Evolutionary conservation across 1,284 basidiomycete genomes (phyloP), one percentile per base, ranked within the genome.

Genomic region (Pseudozyma thailandica): DNA sequence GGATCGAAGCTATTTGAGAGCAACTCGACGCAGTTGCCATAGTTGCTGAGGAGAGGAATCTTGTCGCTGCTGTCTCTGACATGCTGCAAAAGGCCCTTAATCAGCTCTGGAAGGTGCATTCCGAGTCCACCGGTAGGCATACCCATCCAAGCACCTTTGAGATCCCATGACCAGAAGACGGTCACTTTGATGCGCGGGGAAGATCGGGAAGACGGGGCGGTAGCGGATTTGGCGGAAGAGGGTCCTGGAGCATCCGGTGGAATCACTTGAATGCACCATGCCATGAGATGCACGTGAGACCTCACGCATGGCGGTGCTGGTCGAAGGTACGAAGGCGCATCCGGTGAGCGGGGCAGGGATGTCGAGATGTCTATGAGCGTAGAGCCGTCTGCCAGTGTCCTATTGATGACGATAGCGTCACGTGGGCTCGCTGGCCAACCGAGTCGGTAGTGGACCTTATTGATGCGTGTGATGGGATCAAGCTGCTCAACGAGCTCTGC

Each of bases 91-190:
- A 97, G 85, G 16, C 91, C 90, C 3, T 92, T 84, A 28, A 92
- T 86, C 87, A 95, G 90, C 2, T 90, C 89, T 15, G 90, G 90
- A 1, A 96, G 86, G 70, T 94, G 92, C 43, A 63, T 69, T 23
- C 61, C 66, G n/a, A 80, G 61, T 12, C 75, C 77, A 26, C 74
- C 77, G 4, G 74, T 44, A 1, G 79, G 79, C 68, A 78, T 75
- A 13, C 77, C 79, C 56, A 82, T 68, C 92, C 92, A 95, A 13
- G 92, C 84, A 0, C 92, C 89, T 65, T 91, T 90, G n/a, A 97
- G 88, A 83, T 96, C 91, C 85, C 97, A 95, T 75, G 94, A 92
- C 92, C 93, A 97, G 82, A 95, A 95, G 77, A 91, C 92, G 1
- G 92, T 94, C 58, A 96, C 88, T 37, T 70, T 61, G 43, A 82